Conservation (phyloP, 805 yeast genomes). For the Yamadazyma olivae region DNA sequence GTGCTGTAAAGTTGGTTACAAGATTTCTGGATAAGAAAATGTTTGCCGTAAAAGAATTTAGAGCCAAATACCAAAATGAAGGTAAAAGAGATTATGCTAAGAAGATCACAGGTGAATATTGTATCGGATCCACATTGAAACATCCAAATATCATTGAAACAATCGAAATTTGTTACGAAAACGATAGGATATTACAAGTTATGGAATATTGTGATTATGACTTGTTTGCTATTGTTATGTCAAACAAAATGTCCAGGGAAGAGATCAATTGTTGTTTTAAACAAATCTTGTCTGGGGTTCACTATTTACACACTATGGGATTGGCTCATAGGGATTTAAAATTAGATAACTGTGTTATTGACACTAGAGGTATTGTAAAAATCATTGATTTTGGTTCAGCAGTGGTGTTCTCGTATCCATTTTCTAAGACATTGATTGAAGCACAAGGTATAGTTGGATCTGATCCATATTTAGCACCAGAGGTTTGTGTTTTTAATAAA, state of each 20-base stretch:
- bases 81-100: constrained; percentile 74
- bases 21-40: constrained; percentile 68
- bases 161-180: constrained; percentile 70
- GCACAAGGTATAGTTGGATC: constrained; percentile 82
- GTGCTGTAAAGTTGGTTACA: constrained; percentile 69
- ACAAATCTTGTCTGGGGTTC: constrained; percentile 71
- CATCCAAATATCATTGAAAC: constrained; percentile 82
- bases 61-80: constrained; percentile 70
- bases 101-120: constrained; percentile 84
- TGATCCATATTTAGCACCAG: constrained; percentile 86
- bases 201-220: constrained; percentile 94
- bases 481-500: constrained; percentile 54
- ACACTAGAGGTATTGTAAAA: constrained; percentile 68
- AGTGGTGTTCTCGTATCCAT: constrained; percentile 77
- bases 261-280: constrained; percentile 81
- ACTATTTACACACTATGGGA: constrained; percentile 72
- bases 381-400: constrained; percentile 84
- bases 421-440: constrained; percentile 53
- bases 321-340: constrained; percentile 81
- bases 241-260: constrained; percentile 75
- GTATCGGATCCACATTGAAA: constrained; percentile 78
- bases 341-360: constrained; percentile 79
- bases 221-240: constrained; percentile 84
- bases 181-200: constrained; percentile 73
- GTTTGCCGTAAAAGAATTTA: constrained; percentile 82